Conservation (phyloP, 2,329 filamentous ascomycete genomes). For the Cercospora brassicicola region DNA sequence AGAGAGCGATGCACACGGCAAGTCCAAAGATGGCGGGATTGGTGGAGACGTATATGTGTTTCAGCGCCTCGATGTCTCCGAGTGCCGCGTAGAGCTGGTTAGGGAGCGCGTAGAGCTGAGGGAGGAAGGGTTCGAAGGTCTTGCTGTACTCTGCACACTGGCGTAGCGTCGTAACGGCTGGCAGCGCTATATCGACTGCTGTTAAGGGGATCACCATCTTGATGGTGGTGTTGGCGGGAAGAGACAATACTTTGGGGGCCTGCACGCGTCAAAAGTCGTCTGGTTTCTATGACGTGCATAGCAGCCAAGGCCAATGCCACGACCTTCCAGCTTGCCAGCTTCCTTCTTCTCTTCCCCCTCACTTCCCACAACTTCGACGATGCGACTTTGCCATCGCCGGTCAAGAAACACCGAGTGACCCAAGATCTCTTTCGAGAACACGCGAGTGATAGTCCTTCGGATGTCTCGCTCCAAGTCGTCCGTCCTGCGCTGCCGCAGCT, state of each 20-base stretch:
- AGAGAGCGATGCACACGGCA: slow-evolving; percentile 69
- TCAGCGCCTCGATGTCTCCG: slow-evolving; percentile 61
- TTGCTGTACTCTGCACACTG: slow-evolving; percentile 76
- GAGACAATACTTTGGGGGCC: background rate
- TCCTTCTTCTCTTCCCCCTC: background rate
- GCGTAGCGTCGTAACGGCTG: slow-evolving; percentile 65
- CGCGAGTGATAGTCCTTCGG: background rate
- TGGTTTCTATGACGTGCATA: background rate
- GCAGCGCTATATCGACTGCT: slow-evolving; percentile 48
- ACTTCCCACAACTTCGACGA: background rate
- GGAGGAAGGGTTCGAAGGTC: slow-evolving; percentile 76
- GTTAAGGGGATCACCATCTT: slow-evolving; percentile 4
- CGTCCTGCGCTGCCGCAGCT: background rate
- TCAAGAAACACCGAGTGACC: background rate
- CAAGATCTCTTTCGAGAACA: background rate
- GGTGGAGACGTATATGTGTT: slow-evolving; percentile 74
- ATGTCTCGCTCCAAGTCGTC: background rate
- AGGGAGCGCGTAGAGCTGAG: slow-evolving; percentile 55
- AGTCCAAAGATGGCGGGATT: slow-evolving; percentile 81
- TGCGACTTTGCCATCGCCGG: background rate
- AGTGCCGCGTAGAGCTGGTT: slow-evolving; percentile 55
- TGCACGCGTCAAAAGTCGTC: background rate
- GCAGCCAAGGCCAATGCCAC: background rate
- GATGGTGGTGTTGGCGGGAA: background rate
- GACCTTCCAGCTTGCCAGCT: background rate